Base-by-base conservation (phyloP, 148 eudicot genomes). In the Suaeda aralocaspica region DNA sequence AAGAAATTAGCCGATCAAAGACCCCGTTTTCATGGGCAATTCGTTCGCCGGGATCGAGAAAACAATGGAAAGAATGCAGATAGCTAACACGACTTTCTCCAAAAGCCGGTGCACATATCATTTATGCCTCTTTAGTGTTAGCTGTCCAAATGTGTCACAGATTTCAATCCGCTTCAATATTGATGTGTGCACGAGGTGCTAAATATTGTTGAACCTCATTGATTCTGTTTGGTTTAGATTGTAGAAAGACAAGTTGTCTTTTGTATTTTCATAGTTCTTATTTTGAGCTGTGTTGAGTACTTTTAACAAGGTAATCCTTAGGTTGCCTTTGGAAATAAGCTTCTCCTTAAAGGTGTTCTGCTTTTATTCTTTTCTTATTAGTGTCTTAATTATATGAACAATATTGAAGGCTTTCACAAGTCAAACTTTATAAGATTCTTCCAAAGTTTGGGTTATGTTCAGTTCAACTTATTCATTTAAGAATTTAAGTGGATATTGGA, bases 1-100 rank as follows among this genome's bases (percentile, higher is more conserved):
- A 90, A 88, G 84, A 84, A 76, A 74, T 81, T 88, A 50, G 96
- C 96, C 67, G 96, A 90, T 53, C 84, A 90, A 64, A 78, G 96
- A 77, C 96, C 92, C 3, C 92, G 87, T 64, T 81, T 90, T 19
- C 85, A 84, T 39, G 96, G 92, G 57, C 90, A 89, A 49, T 79
- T 87, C 67, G 89, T 84, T 39, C 76, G 80, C 66, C 89, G 84
- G 18, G 74, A 36, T 62, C 73, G 74, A 44, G 84, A 85, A 57
- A 77, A 65, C 67, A 76, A 76, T 69, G 82, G 66, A 67, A 72
- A 68, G 69, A 85, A 66, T 52, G 72, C 79, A 69, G 86, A 84
- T 70, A 77, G 79, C 83, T 85, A 69, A 84, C 88, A 59, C 72
- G 10, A 33, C 57, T 62, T 39, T 59, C 24, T 56, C 64, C 34